phyloP scores from a whole-genome alignment of 2,329 filamentous ascomycete species.

The Incumbomyces delicatus region DNA sequence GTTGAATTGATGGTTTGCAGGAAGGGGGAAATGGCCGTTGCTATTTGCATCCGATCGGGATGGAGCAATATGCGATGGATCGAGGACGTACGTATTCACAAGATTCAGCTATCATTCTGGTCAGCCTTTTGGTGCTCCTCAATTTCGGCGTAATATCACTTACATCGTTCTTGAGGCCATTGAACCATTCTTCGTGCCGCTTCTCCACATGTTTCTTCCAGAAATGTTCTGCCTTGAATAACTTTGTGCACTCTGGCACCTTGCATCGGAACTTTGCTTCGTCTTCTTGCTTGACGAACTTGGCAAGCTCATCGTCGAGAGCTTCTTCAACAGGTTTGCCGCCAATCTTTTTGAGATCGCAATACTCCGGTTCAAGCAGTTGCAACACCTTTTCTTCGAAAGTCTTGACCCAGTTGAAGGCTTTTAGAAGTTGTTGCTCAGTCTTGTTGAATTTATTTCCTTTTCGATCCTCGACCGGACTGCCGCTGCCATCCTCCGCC shows the following conservation, averaged over 20 bases:
- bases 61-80: conserved; percentile 88
- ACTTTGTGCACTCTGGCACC: conserved; percentile 87
- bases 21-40: conserved; percentile 85
- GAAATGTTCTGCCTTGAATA: conserved; percentile 95
- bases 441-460: conserved; percentile 63
- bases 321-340: conserved; percentile 80
- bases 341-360: conserved; percentile 81
- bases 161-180: conserved; percentile 73
- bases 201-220: conserved; percentile 99
- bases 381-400: conserved; percentile 95
- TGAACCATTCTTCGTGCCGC: conserved; percentile 79
- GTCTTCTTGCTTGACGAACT: conserved; percentile 93
- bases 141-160: conserved; percentile 28
- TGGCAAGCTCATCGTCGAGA: conserved; percentile 71
- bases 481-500: conserved; percentile 53
- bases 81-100: conserved; percentile 88
- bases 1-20: conserved; percentile 58
- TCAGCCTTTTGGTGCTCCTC: conserved; percentile 25
- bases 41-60: conserved; percentile 89
- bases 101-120: conserved; percentile 57
- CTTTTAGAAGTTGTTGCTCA: conserved; percentile 84
- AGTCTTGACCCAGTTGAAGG: conserved; percentile 97
- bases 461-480: conserved; percentile 60
- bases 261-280: conserved; percentile 96
- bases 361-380: conserved; percentile 79